Evolutionary conservation across 163 green algal genomes (phyloP).

Genomic region (Chlamydomonas reinhardtii): DNA sequence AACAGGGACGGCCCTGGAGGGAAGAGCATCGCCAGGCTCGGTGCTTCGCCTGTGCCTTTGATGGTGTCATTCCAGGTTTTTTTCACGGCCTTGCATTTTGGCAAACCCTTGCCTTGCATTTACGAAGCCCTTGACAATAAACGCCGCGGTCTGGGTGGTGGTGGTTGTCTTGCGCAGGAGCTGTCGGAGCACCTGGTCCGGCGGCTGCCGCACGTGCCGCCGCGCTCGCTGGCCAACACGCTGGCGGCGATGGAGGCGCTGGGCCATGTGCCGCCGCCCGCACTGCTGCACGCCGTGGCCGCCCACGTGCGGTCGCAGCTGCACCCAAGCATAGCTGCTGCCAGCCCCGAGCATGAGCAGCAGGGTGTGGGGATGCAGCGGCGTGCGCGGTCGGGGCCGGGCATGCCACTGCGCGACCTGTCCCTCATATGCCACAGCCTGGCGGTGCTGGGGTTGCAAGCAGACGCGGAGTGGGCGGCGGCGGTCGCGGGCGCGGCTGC

Average conservation of each 20-base stretch:
- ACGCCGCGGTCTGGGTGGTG: too few species aligned
- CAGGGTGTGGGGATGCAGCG: too few species aligned
- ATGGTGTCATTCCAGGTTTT: too few species aligned
- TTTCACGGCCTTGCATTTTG: too few species aligned
- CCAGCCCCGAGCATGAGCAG: not conserved
- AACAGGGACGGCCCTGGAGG: not conserved
- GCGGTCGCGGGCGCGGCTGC: not conserved
- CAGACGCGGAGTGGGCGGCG: not conserved
- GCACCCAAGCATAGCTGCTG: not conserved
- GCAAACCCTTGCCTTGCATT: too few species aligned
- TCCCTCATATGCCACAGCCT: constrained; percentile 7
- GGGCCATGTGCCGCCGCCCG: not conserved
- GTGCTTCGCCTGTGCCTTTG: too few species aligned
- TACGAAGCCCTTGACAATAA: too few species aligned
- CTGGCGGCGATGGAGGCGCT: constrained; percentile 25
- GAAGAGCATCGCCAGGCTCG: too few species aligned
- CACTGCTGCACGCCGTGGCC: not conserved
- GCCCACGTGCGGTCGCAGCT: not conserved
- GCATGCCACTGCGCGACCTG: not conserved
- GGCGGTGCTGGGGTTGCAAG: not conserved
- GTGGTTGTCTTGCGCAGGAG: not conserved
- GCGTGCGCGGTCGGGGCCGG: too few species aligned
- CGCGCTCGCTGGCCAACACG: constrained; percentile 8
- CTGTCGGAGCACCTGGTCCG: constrained; percentile 7
- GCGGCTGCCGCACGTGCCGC: constrained; percentile 2